These are phyloP conservation scores for Eleusine coracana DNA, from an alignment of 176 grass and related monocot species.

Conservation along the genomic window DNA sequence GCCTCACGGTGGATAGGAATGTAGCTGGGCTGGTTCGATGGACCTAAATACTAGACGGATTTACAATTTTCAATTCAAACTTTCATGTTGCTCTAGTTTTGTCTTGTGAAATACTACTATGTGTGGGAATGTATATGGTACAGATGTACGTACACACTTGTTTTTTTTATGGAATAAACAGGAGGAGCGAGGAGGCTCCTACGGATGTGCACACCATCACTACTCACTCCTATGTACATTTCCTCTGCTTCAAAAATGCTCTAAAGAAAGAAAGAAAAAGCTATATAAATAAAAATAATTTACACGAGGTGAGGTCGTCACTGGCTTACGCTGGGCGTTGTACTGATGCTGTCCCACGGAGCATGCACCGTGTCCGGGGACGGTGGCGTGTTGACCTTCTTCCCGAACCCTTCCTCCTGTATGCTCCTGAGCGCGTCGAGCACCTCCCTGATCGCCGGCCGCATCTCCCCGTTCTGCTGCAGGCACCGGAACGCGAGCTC, in stretches of 20 bases:
- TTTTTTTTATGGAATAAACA: neutral
- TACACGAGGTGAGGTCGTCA: neutral
- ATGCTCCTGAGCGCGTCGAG: slow-evolving; percentile 63
- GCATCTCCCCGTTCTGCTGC: slow-evolving; percentile 83
- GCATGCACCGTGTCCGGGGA: slow-evolving; percentile 67
- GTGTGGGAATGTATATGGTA: no score
- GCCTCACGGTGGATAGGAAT: no score
- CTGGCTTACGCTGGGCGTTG: slow-evolving; percentile 44
- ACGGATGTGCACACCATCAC: neutral
- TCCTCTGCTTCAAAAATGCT: neutral
- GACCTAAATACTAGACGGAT: no score
- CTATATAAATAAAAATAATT: neutral
- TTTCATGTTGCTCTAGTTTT: no score
- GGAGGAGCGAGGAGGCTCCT: neutral
- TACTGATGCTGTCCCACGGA: slow-evolving; percentile 61
- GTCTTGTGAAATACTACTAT: no score
- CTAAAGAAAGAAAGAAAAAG: neutral
- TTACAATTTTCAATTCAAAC: no score
- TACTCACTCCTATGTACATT: neutral
- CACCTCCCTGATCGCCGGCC: slow-evolving; percentile 84
- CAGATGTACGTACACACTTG: no score
- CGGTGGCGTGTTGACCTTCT: slow-evolving; percentile 33
- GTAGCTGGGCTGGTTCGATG: no score
- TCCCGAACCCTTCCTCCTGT: slow-evolving; percentile 27
- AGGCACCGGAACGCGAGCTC: slow-evolving; percentile 95